These are phyloP conservation scores for Nemania sp. DNA, from an alignment of 2,329 filamentous ascomycete species.

Conservation along the genomic window DNA sequence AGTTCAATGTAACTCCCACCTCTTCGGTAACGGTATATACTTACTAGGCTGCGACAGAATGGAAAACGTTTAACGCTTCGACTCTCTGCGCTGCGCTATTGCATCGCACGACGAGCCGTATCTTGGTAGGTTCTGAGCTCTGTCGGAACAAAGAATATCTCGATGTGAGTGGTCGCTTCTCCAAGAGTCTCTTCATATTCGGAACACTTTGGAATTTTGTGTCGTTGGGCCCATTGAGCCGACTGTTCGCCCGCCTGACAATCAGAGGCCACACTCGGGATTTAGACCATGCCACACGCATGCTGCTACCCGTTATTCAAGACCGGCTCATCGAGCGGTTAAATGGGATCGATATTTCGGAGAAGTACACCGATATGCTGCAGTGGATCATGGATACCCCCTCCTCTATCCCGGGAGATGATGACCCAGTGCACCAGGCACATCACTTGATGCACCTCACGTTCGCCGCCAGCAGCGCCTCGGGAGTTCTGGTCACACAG, in stretches of 20 bases:
- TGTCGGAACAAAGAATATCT: not conserved
- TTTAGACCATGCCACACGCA: not conserved
- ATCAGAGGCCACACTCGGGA: not conserved
- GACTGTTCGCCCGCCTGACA: not conserved
- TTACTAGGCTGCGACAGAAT: not conserved
- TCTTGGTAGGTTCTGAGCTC: not conserved
- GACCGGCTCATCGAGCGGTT: not conserved
- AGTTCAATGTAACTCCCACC: not conserved
- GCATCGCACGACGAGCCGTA: slow-evolving; percentile 1
- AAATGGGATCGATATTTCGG: not conserved
- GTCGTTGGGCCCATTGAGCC: not conserved
- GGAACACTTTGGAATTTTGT: not conserved
- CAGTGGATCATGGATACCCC: not conserved
- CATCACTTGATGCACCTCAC: not conserved
- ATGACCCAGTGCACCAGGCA: not conserved
- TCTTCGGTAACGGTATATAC: not conserved
- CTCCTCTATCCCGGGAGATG: not conserved
- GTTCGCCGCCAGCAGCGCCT: slow-evolving; percentile 1
- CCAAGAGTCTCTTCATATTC: slow-evolving; percentile 1
- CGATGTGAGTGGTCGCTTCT: not conserved
- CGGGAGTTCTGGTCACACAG: not conserved
- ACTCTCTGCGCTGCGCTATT: not conserved
- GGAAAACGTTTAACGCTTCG: not conserved
- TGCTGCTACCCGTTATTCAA: not conserved
- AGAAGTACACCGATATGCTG: slow-evolving; percentile 1